Evolutionary conservation across 2,329 filamentous ascomycete genomes (phyloP).

Genomic region (Raffaelea arxii): DNA sequence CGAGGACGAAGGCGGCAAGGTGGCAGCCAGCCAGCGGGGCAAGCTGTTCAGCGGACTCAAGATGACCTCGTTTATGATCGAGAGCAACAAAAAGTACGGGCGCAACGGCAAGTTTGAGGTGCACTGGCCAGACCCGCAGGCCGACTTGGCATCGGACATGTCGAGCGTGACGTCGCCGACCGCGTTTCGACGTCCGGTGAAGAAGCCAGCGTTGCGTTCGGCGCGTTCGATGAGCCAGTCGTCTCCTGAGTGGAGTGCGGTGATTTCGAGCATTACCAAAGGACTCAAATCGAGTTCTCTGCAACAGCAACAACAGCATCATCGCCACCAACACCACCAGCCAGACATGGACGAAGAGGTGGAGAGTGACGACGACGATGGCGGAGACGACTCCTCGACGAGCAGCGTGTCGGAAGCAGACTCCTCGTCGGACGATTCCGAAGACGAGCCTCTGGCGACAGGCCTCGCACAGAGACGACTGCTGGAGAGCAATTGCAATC

Average conservation of each 20-base stretch:
- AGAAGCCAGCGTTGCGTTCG: conserved; percentile 8
- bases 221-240: too few species aligned
- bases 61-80: conserved; percentile 41
- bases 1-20: neutral
- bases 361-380: conserved; percentile 15
- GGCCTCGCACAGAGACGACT: conserved; percentile 26
- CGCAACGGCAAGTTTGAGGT: conserved; percentile 45
- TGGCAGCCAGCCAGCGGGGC: conserved; percentile 21
- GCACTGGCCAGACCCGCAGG: conserved; percentile 21
- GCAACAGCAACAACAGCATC: conserved; percentile 9
- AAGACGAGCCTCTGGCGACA: conserved; percentile 40
- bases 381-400: conserved; percentile 8
- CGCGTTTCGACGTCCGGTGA: conserved; percentile 10
- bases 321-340: too few species aligned
- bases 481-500: conserved; percentile 21
- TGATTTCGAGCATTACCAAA: conserved; percentile 27
- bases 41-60: conserved; percentile 46
- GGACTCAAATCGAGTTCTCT: conserved; percentile 24
- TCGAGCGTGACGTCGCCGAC: conserved; percentile 12
- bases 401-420: conserved; percentile 1
- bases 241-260: conserved; percentile 15
- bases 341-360: too few species aligned
- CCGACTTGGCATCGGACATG: conserved; percentile 7
- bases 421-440: conserved; percentile 19
- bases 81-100: conserved; percentile 50